These are phyloP conservation scores for Rhododendron mucronatum DNA, from an alignment of 148 eudicot genomes.

Conservation along the genomic window DNA sequence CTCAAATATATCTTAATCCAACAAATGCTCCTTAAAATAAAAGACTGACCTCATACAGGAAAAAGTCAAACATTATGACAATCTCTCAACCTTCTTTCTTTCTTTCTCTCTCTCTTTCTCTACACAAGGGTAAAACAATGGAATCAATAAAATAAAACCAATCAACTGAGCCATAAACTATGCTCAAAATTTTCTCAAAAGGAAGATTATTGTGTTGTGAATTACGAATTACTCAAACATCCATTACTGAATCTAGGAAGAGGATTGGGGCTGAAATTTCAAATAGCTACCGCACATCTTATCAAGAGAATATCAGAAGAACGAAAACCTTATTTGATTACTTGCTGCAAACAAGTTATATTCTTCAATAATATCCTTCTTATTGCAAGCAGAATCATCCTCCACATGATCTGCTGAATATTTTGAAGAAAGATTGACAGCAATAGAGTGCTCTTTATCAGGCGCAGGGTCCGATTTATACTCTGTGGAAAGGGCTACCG, in stretches of 20 bases:
- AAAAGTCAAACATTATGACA: constrained; percentile 18
- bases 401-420: constrained; percentile 26
- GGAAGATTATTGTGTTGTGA: constrained; percentile 48
- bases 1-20: neutral
- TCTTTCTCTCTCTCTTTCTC: neutral
- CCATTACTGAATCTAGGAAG: constrained; percentile 8
- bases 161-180: constrained; percentile 14
- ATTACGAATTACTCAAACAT: constrained; percentile 45
- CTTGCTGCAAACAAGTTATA: constrained; percentile 88
- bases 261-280: constrained; percentile 31
- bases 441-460: constrained; percentile 37
- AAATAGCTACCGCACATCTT: constrained; percentile 33
- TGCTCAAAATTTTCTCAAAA: constrained; percentile 19
- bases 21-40: constrained; percentile 8
- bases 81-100: constrained; percentile 12
- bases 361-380: constrained; percentile 72
- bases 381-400: constrained; percentile 42
- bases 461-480: constrained; percentile 27
- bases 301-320: constrained; percentile 44
- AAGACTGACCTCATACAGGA: constrained; percentile 4
- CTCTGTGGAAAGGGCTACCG: constrained; percentile 58
- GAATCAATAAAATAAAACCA: constrained; percentile 2
- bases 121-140: constrained; percentile 13
- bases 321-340: constrained; percentile 74
- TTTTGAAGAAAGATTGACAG: constrained; percentile 24